Evolutionary conservation across 169 alveolate genomes (phyloP).

Genomic region (Neospora caninum): DNA sequence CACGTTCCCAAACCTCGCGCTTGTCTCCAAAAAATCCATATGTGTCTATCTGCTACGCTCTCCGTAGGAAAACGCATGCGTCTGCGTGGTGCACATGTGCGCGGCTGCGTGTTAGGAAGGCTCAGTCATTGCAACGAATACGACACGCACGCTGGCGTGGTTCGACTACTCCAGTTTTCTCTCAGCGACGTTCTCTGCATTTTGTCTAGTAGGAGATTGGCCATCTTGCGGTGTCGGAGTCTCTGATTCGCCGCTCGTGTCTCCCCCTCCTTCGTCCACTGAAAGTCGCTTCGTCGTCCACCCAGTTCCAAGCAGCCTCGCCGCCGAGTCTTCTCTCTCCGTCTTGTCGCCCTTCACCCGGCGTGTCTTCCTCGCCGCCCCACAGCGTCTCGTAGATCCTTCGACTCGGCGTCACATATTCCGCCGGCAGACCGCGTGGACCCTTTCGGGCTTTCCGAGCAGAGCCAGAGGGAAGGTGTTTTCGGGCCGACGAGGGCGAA

Average conservation of each 20-base stretch:
- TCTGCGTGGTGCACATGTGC: too few relatives aligned
- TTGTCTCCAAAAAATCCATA: too few relatives aligned
- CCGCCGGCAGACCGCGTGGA: background rate
- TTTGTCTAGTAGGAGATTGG: background rate
- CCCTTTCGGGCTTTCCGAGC: background rate
- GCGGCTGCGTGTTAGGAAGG: too few relatives aligned
- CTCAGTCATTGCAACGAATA: too few relatives aligned
- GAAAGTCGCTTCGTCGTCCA: background rate
- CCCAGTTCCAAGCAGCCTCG: background rate
- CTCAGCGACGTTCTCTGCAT: too few relatives aligned
- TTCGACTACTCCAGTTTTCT: too few relatives aligned
- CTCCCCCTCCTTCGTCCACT: background rate
- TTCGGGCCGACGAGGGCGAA: too few relatives aligned
- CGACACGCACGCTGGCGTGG: too few relatives aligned
- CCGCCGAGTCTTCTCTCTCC: background rate
- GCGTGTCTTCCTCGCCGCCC: background rate
- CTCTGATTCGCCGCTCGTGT: background rate
- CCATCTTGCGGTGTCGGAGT: background rate
- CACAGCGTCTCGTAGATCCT: conserved; percentile 8
- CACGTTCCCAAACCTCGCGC: too few relatives aligned
- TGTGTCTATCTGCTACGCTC: too few relatives aligned
- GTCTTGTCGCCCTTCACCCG: background rate
- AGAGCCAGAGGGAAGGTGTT: background rate
- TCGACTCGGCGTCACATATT: background rate
- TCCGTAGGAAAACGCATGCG: too few relatives aligned